Evolutionary conservation across 2,329 filamentous ascomycete genomes (phyloP).

Genomic region (Thielaviopsis cerberus): DNA sequence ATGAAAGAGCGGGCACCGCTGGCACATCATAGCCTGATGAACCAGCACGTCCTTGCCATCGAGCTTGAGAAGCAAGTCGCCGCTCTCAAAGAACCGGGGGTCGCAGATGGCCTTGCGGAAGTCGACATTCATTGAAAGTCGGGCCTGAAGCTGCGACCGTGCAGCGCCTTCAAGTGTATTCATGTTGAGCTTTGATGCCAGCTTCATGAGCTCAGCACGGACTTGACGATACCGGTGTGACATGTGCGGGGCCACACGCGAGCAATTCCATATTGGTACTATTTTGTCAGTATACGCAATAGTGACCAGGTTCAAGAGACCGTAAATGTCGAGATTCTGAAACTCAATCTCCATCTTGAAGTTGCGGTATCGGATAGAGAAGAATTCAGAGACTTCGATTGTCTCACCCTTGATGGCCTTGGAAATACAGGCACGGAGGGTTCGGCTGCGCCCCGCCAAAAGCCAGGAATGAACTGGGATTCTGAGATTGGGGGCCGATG

Average conservation of each 20-base stretch:
- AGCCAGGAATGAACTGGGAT: constrained; percentile 76
- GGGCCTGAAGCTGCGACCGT: constrained; percentile 50
- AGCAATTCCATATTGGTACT: constrained; percentile 74
- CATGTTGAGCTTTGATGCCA: constrained; percentile 56
- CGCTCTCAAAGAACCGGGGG: constrained; percentile 53
- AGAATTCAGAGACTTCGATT: constrained; percentile 39
- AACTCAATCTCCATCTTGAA: constrained; percentile 24
- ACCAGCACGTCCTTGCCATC: constrained; percentile 52
- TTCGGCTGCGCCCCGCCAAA: constrained; percentile 51
- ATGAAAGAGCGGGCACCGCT: constrained; percentile 80
- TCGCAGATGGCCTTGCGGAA: constrained; percentile 53
- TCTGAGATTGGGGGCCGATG: constrained; percentile 44
- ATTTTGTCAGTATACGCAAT: constrained; percentile 67
- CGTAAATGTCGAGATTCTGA: constrained; percentile 52
- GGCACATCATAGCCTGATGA: constrained; percentile 64
- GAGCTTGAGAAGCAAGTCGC: constrained; percentile 63
- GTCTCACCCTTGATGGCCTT: constrained; percentile 35
- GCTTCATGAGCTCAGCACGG: constrained; percentile 68
- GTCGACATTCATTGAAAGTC: constrained; percentile 47
- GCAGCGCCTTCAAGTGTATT: constrained; percentile 56
- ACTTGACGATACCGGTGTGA: constrained; percentile 62
- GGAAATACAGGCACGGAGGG: constrained; percentile 44
- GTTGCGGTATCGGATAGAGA: constrained; percentile 29
- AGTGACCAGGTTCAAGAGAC: constrained; percentile 59
- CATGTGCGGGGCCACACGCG: constrained; percentile 42